Conservation (phyloP, 768 basidiomycete species). For the Boletus sp. region DNA sequence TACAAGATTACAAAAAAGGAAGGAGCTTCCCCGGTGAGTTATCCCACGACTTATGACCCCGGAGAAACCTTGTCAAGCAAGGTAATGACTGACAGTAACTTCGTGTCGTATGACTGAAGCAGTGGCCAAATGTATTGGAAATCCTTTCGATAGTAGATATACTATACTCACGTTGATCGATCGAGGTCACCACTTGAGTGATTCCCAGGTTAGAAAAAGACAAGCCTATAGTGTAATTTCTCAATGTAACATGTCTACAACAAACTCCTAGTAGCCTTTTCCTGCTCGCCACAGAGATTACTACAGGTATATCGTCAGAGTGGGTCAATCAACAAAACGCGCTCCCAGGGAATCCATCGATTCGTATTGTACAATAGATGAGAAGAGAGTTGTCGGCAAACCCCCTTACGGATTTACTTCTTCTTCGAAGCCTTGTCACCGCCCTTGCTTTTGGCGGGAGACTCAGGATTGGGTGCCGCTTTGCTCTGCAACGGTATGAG, state of each 20-base stretch:
- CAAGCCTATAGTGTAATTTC: neutral
- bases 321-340: neutral
- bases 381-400: neutral
- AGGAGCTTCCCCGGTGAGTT: too few relatives aligned
- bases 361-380: slow-evolving; percentile 5
- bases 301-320: neutral
- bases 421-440: slow-evolving; percentile 29
- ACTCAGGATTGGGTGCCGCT: slow-evolving; percentile 19
- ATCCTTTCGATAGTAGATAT: too few relatives aligned
- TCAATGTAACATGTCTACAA: slow-evolving; percentile 4
- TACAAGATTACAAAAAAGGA: too few relatives aligned
- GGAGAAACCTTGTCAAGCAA: too few relatives aligned
- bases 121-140: too few relatives aligned
- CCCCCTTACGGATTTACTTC: slow-evolving; percentile 19
- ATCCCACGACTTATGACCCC: too few relatives aligned
- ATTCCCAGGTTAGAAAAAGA: neutral
- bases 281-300: neutral
- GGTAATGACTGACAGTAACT: too few relatives aligned
- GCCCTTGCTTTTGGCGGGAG: slow-evolving; percentile 28
- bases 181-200: neutral
- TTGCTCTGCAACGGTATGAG: slow-evolving; percentile 20
- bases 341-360: neutral
- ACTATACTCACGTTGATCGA: too few relatives aligned
- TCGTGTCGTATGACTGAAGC: too few relatives aligned
- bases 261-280: neutral